Conservation (phyloP, 1,284 basidiomycete genomes). For the Thecaphora thlaspeos region DNA sequence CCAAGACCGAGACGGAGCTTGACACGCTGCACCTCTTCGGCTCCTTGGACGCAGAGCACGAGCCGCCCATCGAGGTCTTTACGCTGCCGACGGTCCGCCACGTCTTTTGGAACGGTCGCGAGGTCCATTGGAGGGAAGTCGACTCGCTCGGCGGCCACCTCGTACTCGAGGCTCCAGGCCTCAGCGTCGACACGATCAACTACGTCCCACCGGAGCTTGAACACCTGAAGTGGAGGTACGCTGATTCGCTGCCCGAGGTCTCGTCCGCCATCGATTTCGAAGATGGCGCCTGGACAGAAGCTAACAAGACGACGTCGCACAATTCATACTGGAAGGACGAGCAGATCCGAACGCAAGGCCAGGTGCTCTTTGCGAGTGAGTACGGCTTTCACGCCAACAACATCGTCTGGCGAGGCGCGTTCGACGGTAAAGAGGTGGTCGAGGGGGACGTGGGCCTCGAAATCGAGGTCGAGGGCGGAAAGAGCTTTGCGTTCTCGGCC, state of each 20-base stretch:
- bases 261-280: constrained; percentile 62
- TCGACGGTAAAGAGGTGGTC: constrained; percentile 54
- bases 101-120: constrained; percentile 21
- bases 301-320: constrained; percentile 70
- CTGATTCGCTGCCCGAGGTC: constrained; percentile 72
- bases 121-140: neutral
- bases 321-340: constrained; percentile 64
- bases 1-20: constrained; percentile 5
- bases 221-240: constrained; percentile 66
- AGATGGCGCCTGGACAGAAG: constrained; percentile 64
- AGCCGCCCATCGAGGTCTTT: too few relatives aligned
- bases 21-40: constrained; percentile 26
- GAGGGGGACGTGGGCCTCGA: constrained; percentile 65
- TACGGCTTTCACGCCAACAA: constrained; percentile 66
- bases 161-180: constrained; percentile 7
- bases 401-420: constrained; percentile 77
- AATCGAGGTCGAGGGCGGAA: constrained; percentile 73
- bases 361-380: constrained; percentile 63
- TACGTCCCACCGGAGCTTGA: constrained; percentile 11
- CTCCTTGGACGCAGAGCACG: constrained; percentile 3
- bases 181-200: constrained; percentile 1
- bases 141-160: too few relatives aligned
- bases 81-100: constrained; percentile 9
- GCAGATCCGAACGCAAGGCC: constrained; percentile 66
- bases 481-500: constrained; percentile 73